Base-by-base conservation (phyloP, 306 rosid genomes). In the Quillaja saponaria region DNA sequence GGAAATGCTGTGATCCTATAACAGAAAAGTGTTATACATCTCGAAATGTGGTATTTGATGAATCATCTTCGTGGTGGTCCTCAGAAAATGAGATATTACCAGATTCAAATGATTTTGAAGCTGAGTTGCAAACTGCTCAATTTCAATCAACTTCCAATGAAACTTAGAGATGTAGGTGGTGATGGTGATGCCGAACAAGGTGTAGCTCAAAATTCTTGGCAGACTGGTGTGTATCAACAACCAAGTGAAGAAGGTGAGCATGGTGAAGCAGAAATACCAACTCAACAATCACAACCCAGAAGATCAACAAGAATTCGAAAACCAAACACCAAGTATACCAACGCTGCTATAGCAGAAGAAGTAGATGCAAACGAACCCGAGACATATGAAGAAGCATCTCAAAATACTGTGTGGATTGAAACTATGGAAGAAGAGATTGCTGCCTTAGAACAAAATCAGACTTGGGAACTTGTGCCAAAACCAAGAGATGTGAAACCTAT, bases 21-120 rank as follows among this genome's bases (percentile, higher is more conserved):
- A 65, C 0, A n/a, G 20, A 20, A 1, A 12, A n/a, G 12, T 39
- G 13, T 21, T 52, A 50, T 34, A 38, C n/a, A 10, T 49, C 38
- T 4, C 5, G 13, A 6, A 25, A 50, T 52, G 51, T 65, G 45
- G 42, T 52, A 13, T 51, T 51, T 6, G 40, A 65, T 52, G 28
- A 50, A 47, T 17, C 67, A 14, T 62, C 49, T 2, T 31, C 55
- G 8, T 33, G 45, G 63, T 67, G 63, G 48, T 67, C 55, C 5
- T 14, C 34, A 55, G 10, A 44, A 20, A 42, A 33, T 9, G 64
- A 55, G 4, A 49, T 56, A 28, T 34, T 67, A 34, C 46, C 25
- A 28, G 37, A 67, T 18, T 40, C 20, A 11, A 44, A 15, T 28
- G 72, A 54, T 15, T 12, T 44, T 42, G 45, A 17, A 10, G 46